Evolutionary conservation across 1,284 basidiomycete species (phyloP).

Genomic region (Ustilago hordei): DNA sequence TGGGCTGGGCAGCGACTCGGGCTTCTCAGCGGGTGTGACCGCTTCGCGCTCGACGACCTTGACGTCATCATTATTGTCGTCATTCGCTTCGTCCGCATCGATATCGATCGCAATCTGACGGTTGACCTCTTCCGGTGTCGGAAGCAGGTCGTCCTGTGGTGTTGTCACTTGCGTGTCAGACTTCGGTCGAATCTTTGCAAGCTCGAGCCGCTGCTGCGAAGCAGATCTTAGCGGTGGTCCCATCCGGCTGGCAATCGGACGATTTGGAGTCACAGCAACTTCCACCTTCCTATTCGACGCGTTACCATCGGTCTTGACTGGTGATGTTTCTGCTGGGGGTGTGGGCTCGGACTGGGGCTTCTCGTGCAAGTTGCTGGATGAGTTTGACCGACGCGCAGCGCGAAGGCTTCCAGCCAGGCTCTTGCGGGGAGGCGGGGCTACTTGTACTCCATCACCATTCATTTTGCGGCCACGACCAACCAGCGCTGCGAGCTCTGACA

Average conservation of each 20-base stretch:
- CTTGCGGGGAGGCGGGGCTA: constrained; percentile 35
- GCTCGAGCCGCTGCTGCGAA: constrained; percentile 39
- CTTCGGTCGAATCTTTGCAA: constrained; percentile 13
- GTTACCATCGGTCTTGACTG: not conserved
- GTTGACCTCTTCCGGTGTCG: constrained; percentile 44
- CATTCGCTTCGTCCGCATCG: constrained; percentile 8
- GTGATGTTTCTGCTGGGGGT: constrained; percentile 5
- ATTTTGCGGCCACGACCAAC: constrained; percentile 20
- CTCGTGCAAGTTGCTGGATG: constrained; percentile 21
- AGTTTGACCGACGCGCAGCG: constrained; percentile 36
- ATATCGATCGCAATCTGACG: constrained; percentile 27
- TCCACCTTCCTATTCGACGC: not conserved
- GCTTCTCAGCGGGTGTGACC: not conserved
- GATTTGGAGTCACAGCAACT: not conserved
- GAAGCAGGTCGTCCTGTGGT: constrained; percentile 27
- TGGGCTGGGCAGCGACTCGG: not conserved
- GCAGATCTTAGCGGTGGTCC: constrained; percentile 41
- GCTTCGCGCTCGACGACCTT: constrained; percentile 12
- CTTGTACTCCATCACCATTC: not conserved
- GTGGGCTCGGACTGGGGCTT: constrained; percentile 9
- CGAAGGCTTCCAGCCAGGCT: constrained; percentile 45
- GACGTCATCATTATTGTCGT: constrained; percentile 21
- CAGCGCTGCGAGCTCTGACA: constrained; percentile 46
- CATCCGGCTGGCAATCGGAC: constrained; percentile 18
- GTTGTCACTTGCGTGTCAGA: not conserved